A percentile compares a stretch with the other conserved stretches of the same genome.
Conservation (phyloP, 1,284 basidiomycete species). For the Microbotryum saponariae region DNA sequence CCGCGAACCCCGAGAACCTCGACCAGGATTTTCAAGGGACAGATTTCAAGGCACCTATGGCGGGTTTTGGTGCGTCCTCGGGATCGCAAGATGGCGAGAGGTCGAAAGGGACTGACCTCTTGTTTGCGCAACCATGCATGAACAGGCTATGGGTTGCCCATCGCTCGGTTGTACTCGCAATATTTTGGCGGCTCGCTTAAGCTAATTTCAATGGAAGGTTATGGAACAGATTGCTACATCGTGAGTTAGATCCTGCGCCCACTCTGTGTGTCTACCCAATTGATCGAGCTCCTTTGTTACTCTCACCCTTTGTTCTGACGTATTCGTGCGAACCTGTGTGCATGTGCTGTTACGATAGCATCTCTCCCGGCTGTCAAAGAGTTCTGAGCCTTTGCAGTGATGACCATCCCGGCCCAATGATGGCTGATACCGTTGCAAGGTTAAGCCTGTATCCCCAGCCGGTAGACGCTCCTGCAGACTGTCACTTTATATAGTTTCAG, state of each 20-base stretch:
- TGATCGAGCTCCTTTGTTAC: no score
- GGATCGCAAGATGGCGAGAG: no score
- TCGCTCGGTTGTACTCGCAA: slow-evolving; percentile 64
- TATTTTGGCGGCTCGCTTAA: slow-evolving; percentile 97
- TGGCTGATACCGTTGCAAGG: no score
- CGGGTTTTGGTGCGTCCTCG: slow-evolving; percentile 63
- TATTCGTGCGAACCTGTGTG: no score
- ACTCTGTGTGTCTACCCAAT: no score
- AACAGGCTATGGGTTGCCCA: slow-evolving; percentile 67
- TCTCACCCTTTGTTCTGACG: no score
- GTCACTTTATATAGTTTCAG: no score
- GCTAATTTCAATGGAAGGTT: slow-evolving; percentile 92
- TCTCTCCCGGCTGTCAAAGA: slow-evolving; percentile 21
- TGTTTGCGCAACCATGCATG: neutral
- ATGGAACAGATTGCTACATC: slow-evolving; percentile 32
- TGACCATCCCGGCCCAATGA: neutral
- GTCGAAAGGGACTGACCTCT: slow-evolving; percentile 10
- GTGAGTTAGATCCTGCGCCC: no score
- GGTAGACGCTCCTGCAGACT: no score
- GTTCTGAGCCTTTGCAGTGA: slow-evolving; percentile 28
- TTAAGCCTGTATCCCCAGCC: no score
- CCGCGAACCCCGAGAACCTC: slow-evolving; percentile 81
- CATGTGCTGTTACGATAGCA: neutral
- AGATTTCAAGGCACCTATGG: slow-evolving; percentile 98
- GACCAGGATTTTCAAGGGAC: slow-evolving; percentile 79